phyloP scores from a whole-genome alignment of 495 filamentous ascomycete genomes.

The Gamarada debralockiae region DNA sequence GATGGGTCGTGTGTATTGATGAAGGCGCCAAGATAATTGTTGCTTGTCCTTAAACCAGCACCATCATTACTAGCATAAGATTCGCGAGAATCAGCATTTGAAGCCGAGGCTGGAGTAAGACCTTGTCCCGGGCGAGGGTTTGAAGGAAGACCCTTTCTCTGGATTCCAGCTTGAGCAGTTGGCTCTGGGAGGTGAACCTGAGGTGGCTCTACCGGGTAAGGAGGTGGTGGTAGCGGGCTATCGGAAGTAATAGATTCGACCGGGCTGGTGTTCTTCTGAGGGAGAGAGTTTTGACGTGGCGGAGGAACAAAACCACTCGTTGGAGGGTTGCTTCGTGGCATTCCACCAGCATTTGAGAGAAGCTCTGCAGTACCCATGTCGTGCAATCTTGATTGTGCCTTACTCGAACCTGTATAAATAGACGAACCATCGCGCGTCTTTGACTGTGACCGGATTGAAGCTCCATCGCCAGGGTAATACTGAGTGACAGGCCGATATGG shows the following conservation, averaged over 20 bases:
- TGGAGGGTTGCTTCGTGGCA: constrained; percentile 18
- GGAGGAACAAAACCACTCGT: constrained; percentile 16
- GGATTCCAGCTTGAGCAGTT: neutral
- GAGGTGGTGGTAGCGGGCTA: constrained; percentile 2
- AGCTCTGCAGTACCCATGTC: constrained; percentile 17
- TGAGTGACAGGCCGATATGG: constrained; percentile 73
- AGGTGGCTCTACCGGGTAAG: constrained; percentile 21
- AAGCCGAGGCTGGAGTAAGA: constrained; percentile 21
- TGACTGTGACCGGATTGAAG: constrained; percentile 53
- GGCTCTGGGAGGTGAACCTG: constrained; percentile 14
- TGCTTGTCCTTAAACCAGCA: constrained; percentile 35
- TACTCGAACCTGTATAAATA: constrained; percentile 53
- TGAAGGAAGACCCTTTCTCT: constrained; percentile 16
- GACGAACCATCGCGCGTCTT: constrained; percentile 45
- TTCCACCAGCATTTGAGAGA: constrained; percentile 18
- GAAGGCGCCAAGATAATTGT: constrained; percentile 41
- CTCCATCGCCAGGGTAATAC: constrained; percentile 53
- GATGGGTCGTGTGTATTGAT: constrained; percentile 20
- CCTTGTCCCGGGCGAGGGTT: constrained; percentile 15
- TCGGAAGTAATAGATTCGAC: constrained; percentile 10
- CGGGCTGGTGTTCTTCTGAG: constrained; percentile 8
- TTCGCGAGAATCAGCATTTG: constrained; percentile 25
- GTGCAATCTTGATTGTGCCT: constrained; percentile 20
- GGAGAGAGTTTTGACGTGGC: constrained; percentile 23
- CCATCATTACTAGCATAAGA: constrained; percentile 31